phyloP scores from a whole-genome alignment of 495 filamentous ascomycete genomes.

The Hyaloscypha variabilis region DNA sequence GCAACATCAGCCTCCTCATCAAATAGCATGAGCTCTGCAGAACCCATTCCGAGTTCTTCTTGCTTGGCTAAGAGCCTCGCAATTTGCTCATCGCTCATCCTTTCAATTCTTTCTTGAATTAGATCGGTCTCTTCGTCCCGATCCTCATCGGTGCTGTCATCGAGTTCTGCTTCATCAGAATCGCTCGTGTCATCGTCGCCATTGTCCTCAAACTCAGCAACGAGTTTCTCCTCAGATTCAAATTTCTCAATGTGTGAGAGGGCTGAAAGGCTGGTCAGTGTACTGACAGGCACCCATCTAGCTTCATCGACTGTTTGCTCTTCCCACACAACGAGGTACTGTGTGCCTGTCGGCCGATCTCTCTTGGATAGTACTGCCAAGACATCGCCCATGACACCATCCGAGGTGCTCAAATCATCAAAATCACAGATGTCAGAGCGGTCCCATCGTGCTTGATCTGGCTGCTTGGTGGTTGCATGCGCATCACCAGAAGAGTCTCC shows the following conservation, averaged over 20 bases:
- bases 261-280: constrained; percentile 35
- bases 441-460: constrained; percentile 39
- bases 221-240: constrained; percentile 37
- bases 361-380: constrained; percentile 44
- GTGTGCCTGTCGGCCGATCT: constrained; percentile 42
- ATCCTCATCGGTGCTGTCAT: constrained; percentile 37
- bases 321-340: constrained; percentile 54
- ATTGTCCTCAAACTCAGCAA: constrained; percentile 30
- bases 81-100: constrained; percentile 58
- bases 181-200: constrained; percentile 35
- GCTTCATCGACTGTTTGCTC: constrained; percentile 47
- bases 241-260: constrained; percentile 41
- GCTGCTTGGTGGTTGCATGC: constrained; percentile 1
- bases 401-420: constrained; percentile 48
- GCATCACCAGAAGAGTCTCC: constrained; percentile 29
- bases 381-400: constrained; percentile 35
- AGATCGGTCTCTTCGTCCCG: constrained; percentile 37
- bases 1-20: constrained; percentile 36
- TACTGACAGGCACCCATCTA: constrained; percentile 46
- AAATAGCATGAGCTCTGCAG: constrained; percentile 59
- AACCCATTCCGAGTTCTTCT: constrained; percentile 64
- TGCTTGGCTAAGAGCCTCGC: constrained; percentile 65
- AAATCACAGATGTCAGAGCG: constrained; percentile 44
- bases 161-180: constrained; percentile 31
- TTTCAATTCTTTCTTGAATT: constrained; percentile 29